phyloP scores from a whole-genome alignment of 768 basidiomycete species.

The Collybia mongolica region DNA sequence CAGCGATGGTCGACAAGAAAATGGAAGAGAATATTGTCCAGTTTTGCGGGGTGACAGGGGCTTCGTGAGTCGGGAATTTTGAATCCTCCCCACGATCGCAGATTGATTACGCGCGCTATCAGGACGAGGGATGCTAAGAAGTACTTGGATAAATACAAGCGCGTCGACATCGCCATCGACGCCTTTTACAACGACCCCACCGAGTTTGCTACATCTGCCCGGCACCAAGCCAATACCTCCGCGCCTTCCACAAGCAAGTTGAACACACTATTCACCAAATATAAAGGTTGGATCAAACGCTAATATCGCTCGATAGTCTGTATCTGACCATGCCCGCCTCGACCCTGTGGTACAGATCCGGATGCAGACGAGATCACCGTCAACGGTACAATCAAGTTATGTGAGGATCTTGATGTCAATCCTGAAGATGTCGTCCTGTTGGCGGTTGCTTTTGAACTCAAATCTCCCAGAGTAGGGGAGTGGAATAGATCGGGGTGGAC shows the following conservation, averaged over 20 bases:
- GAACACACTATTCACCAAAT: slow-evolving; percentile 58
- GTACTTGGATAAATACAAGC: slow-evolving; percentile 68
- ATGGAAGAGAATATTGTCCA: slow-evolving; percentile 52
- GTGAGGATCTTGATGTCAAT: slow-evolving; percentile 65
- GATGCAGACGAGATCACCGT: slow-evolving; percentile 65
- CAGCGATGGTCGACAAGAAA: slow-evolving; percentile 38
- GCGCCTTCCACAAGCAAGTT: slow-evolving; percentile 54
- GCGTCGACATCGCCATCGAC: slow-evolving; percentile 72
- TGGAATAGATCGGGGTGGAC: slow-evolving; percentile 75
- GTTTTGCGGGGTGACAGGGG: slow-evolving; percentile 67
- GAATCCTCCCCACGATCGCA: slow-evolving; percentile 14
- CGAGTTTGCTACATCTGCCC: slow-evolving; percentile 23
- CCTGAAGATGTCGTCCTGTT: slow-evolving; percentile 84
- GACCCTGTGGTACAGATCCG: slow-evolving; percentile 38
- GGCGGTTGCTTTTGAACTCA: slow-evolving; percentile 78
- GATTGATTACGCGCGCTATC: slow-evolving; percentile 24
- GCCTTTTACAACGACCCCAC: slow-evolving; percentile 64
- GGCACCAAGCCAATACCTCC: slow-evolving; percentile 19
- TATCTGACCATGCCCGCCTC: neutral
- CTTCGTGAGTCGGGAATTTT: slow-evolving; percentile 50
- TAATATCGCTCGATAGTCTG: neutral
- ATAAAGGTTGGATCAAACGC: slow-evolving; percentile 51
- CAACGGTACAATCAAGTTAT: slow-evolving; percentile 79
- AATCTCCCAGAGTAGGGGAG: slow-evolving; percentile 68
- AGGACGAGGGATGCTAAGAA: slow-evolving; percentile 61